Evolutionary conservation across 2,329 filamentous ascomycete genomes (phyloP).

Genomic region (Sporothrix mexicana): DNA sequence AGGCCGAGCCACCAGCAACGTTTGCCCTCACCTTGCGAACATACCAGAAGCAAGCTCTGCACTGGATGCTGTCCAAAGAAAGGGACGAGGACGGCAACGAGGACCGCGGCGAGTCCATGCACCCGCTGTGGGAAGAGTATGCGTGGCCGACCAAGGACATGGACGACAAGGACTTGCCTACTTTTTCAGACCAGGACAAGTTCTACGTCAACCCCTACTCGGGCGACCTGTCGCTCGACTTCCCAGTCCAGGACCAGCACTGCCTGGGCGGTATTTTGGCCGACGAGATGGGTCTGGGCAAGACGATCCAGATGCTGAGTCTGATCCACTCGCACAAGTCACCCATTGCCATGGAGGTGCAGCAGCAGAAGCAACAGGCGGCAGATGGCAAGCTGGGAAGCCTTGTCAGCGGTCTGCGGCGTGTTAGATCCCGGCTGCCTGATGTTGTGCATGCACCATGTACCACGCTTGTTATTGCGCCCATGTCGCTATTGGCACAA

Average conservation of each 20-base stretch:
- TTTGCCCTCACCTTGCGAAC: slow-evolving; percentile 85
- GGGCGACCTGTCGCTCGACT: slow-evolving; percentile 88
- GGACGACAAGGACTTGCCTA: slow-evolving; percentile 76
- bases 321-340: slow-evolving; percentile 84
- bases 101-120: slow-evolving; percentile 75
- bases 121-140: slow-evolving; percentile 97
- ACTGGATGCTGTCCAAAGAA: slow-evolving; percentile 98
- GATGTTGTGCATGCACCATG: slow-evolving; percentile 73
- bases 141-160: slow-evolving; percentile 85
- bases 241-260: slow-evolving; percentile 91
- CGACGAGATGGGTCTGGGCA: slow-evolving; percentile 97
- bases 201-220: slow-evolving; percentile 99
- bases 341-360: slow-evolving; percentile 53
- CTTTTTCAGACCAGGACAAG: slow-evolving; percentile 66
- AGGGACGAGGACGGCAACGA: slow-evolving; percentile 70
- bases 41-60: slow-evolving; percentile 92
- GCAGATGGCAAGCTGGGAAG: slow-evolving; percentile 25
- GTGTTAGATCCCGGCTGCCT: slow-evolving; percentile 39
- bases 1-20: slow-evolving; percentile 79
- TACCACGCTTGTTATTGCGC: slow-evolving; percentile 93
- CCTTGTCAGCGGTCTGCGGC: slow-evolving; percentile 64
- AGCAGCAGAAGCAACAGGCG: slow-evolving; percentile 40
- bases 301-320: slow-evolving; percentile 98
- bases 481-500: slow-evolving; percentile 94
- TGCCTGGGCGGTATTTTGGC: slow-evolving; percentile 92